Evolutionary conservation across 2,329 filamentous ascomycete species (phyloP), one percentile per base, ranked within the genome.

Genomic region (Alternaria sp.): DNA sequence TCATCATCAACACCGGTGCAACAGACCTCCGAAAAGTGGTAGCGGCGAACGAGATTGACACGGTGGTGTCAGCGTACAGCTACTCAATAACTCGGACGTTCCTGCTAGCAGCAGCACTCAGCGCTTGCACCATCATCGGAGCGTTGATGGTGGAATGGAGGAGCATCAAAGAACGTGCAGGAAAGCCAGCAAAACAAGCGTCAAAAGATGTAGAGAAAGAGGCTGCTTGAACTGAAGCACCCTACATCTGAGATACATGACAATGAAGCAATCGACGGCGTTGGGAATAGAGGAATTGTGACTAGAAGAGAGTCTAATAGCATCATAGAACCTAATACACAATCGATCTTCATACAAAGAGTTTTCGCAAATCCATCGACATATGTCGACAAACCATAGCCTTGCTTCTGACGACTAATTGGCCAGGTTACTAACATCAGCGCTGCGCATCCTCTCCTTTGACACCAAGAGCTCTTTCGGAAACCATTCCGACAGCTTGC

Each of bases 61-160:
- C 80, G 0, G 88, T 93, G 2, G 80, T 88, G 1, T 67, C 81
- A 1, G 89, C 88, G 0, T 92, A 92, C 78, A 91, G 90, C 71
- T 77, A 81, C 21, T 82, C 88, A 0, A 75, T 92, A 21, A 83
- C 83, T 1, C 78, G 83, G 52, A 84, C 85, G 0, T 92, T 90
- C 71, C 83, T 87, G 60, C 84, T 91, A 9, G 84, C 83, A 2
- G 79, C 89, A n/a, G 84, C 85, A 2, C 80, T 89, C 69, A 82
- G 84, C 2, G 82, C 81, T 17, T 66, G 88, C 4, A 84, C 82
- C 6, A 80, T 90, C 10, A 30, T 90, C 6, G 88, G 86, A 0
- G 81, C 84, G 0, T 62, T 84, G 1, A 75, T 79, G 6, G 84
- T 91, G 70, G 86, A 91, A 77, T 91, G 88, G 88, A 85, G 81